Conservation (phyloP, 2,329 filamentous ascomycete species). For the Blumeriella jaapii region DNA sequence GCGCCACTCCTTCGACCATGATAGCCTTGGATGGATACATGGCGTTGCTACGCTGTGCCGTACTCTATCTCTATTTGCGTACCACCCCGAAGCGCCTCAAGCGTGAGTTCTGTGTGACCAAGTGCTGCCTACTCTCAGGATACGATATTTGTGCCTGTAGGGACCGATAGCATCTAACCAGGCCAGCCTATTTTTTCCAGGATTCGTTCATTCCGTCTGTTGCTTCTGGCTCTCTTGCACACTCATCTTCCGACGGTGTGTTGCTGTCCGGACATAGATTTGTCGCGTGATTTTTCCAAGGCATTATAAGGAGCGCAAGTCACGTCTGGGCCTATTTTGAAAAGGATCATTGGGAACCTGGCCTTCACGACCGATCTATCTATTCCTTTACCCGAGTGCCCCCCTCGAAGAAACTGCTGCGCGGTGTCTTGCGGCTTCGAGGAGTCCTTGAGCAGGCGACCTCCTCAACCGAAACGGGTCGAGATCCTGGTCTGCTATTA, state of each 20-base stretch:
- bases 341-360: not conserved
- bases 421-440: not conserved
- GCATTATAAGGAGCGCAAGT: not conserved
- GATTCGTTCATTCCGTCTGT: conserved; percentile 5
- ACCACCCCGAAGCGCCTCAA: no score
- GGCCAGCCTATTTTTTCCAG: conserved; percentile 7
- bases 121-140: conserved; percentile 21
- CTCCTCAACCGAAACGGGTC: conserved; percentile 3
- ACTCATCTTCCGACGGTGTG: not conserved
- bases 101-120: no score
- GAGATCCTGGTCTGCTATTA: conserved; percentile 8
- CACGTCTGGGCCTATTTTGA: not conserved
- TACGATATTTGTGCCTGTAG: conserved; percentile 18
- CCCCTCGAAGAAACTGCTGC: not conserved
- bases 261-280: no score
- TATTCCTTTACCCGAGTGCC: not conserved
- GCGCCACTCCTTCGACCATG: not conserved
- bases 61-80: no score
- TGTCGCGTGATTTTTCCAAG: no score
- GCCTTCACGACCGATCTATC: not conserved
- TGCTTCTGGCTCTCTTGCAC: conserved; percentile 6
- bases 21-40: conserved; percentile 5
- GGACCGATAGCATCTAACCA: conserved; percentile 1
- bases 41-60: conserved; percentile 7
- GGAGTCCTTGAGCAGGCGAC: not conserved